Conservation (phyloP, 2,329 filamentous ascomycete species). For the Penicillium sumatraense region DNA sequence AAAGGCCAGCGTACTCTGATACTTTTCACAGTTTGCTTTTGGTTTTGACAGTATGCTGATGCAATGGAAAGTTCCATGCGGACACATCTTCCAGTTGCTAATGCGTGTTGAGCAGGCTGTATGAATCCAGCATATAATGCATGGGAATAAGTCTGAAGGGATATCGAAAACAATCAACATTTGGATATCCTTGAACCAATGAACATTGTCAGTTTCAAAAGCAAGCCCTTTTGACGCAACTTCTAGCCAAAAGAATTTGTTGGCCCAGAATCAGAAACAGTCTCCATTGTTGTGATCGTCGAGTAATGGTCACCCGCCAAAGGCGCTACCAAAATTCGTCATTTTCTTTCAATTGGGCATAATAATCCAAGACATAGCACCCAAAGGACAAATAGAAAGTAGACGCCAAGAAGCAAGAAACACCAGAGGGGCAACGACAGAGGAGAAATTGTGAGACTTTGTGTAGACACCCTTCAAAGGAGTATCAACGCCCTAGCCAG, state of each 20-base stretch:
- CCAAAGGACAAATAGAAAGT: background rate
- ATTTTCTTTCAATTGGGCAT: background rate
- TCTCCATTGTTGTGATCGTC: background rate
- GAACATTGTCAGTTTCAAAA: background rate
- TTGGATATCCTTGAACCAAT: background rate
- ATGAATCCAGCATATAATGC: background rate
- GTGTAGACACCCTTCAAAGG: constrained; percentile 6
- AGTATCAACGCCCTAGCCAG: constrained; percentile 12
- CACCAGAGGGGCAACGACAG: background rate
- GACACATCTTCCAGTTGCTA: too few species aligned
- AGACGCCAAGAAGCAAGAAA: background rate
- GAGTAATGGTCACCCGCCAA: background rate
- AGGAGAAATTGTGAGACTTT: constrained; percentile 7
- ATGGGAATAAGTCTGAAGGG: background rate
- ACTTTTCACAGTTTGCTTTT: too few species aligned
- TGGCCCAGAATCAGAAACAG: background rate
- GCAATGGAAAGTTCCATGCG: too few species aligned
- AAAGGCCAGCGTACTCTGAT: too few species aligned
- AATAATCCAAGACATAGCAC: background rate
- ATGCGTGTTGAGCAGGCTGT: background rate
- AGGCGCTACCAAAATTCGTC: background rate
- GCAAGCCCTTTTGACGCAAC: background rate
- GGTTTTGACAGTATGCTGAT: too few species aligned
- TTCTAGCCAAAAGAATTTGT: background rate
- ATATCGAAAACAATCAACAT: background rate